A percentile compares a stretch with the other conserved stretches of the same genome.
Evolutionary conservation across 2,329 filamentous ascomycete genomes (phyloP).

Genomic region (Chrysosphaeria jannelii): DNA sequence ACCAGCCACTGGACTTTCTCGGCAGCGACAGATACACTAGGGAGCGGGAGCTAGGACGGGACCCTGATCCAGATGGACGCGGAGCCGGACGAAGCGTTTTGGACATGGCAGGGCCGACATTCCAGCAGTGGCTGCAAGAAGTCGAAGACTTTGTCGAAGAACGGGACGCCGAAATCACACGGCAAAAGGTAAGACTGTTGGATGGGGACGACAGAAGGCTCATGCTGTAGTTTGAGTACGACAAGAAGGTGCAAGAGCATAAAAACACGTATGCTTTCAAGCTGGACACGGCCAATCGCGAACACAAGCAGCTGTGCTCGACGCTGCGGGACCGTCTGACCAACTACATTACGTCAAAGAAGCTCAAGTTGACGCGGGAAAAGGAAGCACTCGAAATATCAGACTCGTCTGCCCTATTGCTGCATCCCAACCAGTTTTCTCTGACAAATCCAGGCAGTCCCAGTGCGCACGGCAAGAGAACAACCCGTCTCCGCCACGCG

Average conservation of each 20-base stretch:
- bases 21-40: constrained; percentile 7
- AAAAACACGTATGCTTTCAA: constrained; percentile 29
- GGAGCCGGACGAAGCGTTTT: constrained; percentile 21
- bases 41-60: constrained; percentile 9
- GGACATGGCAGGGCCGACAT: constrained; percentile 55
- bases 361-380: constrained; percentile 30
- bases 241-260: constrained; percentile 27
- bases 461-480: constrained; percentile 29
- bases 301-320: constrained; percentile 25
- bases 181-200: constrained; percentile 33
- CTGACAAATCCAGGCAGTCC: constrained; percentile 33
- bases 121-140: constrained; percentile 58
- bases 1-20: constrained; percentile 12
- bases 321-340: constrained; percentile 37
- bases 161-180: constrained; percentile 54
- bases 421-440: constrained; percentile 39
- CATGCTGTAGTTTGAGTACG: constrained; percentile 23
- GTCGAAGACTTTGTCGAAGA: constrained; percentile 72
- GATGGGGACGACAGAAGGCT: constrained; percentile 7
- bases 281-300: constrained; percentile 28
- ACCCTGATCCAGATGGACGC: constrained; percentile 9
- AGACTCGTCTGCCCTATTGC: constrained; percentile 30
- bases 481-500: constrained; percentile 24
- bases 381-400: constrained; percentile 38
- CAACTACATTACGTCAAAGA: constrained; percentile 32